These are phyloP conservation scores for Metarhizium brunneum DNA, from an alignment of 2,329 filamentous ascomycete genomes.

Conservation along the genomic window DNA sequence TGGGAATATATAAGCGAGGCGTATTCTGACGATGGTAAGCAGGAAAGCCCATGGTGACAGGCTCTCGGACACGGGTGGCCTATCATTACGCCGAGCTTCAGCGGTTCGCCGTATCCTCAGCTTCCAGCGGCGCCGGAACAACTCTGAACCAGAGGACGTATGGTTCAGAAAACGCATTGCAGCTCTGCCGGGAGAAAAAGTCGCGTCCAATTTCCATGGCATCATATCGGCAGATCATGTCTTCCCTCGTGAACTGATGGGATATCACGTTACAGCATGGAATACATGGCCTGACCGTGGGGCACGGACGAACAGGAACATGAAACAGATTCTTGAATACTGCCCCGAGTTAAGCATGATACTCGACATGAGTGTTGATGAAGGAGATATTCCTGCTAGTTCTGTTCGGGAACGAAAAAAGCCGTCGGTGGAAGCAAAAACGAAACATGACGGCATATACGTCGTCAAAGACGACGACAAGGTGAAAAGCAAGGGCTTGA, in stretches of 20 bases:
- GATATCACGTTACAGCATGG: constrained; percentile 40
- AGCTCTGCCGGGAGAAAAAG: constrained; percentile 36
- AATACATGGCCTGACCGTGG: constrained; percentile 29
- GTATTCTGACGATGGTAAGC: constrained; percentile 15
- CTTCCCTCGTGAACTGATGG: constrained; percentile 42
- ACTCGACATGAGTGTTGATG: constrained; percentile 46
- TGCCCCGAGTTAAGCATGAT: constrained; percentile 47
- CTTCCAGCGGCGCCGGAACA: constrained; percentile 40
- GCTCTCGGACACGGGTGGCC: constrained; percentile 43
- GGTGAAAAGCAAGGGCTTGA: neutral
- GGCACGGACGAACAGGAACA: constrained; percentile 36
- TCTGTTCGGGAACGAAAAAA: neutral
- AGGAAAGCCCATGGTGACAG: constrained; percentile 21
- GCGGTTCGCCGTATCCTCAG: constrained; percentile 37
- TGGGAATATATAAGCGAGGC: too few relatives aligned
- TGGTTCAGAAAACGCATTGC: constrained; percentile 44
- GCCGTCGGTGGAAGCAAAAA: neutral
- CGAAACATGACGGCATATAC: neutral
- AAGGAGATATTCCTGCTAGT: constrained; percentile 22
- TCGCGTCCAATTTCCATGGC: constrained; percentile 31
- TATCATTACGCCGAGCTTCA: constrained; percentile 43
- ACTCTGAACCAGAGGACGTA: constrained; percentile 43
- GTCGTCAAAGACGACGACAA: neutral
- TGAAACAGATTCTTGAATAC: constrained; percentile 41
- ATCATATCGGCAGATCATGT: constrained; percentile 41